Base-by-base conservation (phyloP, 2,329 filamentous ascomycete species). In the Aspergillus fijiensis region DNA sequence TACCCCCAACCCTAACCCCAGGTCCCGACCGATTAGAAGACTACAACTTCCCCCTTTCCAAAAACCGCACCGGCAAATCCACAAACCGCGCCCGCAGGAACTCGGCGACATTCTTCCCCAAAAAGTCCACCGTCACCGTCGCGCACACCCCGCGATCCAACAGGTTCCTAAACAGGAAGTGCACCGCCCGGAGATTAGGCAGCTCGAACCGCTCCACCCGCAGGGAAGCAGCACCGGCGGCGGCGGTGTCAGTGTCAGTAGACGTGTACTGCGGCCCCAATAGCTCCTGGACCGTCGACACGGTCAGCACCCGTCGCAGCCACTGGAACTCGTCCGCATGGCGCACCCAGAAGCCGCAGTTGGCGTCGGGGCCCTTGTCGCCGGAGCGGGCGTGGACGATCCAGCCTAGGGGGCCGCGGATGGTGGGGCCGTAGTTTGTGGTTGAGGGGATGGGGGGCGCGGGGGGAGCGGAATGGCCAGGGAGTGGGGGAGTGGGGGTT, bases 191-290 rank as follows among this genome's bases (percentile, higher is more conserved):
- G 50, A 79, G 67, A 57, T 78, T 74, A 11, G 79, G 75, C 23
- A 82, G 71, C 70, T 83, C 80, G 45, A 80, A 79, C 1, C 80
- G 69, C 49, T 81, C 79, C 16, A 83, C 73, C 11, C 55, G 5
- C 29, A 68, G n/a, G 25, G 6, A 27, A 27, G 25, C 25, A 23
- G 23, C 23, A 23, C 23, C 23, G 5, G 25, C 25, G 7, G 25
- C 7, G 25, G 25, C 25, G 25, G 25, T 6, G 9, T 27, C 25
- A 7, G 5, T 35, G 3, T 65, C 54, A 21, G 63, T 65, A 0
- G 57, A 55, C 4, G 14, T 60, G 21, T 70, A 69, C 47, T 70
- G 68, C 2, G 66, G 59, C 2, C 70, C 70, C 1, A 74, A 57
- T 2, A 74, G 62, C 6, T 65, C 63, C 12, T 25, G 48, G 1